Conservation (phyloP, 2,329 filamentous ascomycete species). For the Fusarium denticulatum region DNA sequence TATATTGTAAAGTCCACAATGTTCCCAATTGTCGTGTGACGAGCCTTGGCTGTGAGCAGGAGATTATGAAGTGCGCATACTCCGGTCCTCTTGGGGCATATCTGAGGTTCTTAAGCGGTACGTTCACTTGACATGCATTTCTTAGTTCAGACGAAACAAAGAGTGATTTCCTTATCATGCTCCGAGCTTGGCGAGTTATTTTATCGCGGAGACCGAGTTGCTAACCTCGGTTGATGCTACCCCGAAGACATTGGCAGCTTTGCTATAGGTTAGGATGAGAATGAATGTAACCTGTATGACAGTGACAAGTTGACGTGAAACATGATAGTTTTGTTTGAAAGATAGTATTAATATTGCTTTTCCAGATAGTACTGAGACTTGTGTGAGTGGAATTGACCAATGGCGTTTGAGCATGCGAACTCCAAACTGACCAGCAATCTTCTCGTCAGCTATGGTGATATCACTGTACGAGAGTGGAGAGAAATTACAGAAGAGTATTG, state of each 20-base stretch:
- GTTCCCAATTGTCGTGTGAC: neutral
- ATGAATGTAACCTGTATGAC: neutral
- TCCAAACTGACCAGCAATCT: neutral
- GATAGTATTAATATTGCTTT: neutral
- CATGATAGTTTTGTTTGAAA: no score
- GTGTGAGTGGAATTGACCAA: neutral
- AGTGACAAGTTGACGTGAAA: neutral
- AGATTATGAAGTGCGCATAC: neutral
- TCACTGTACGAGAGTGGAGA: neutral
- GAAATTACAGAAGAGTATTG: neutral
- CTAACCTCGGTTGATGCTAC: slow-evolving; percentile 19
- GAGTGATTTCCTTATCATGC: neutral
- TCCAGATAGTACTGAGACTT: neutral
- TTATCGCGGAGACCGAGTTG: slow-evolving; percentile 10
- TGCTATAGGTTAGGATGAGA: neutral
- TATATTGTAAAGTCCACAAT: slow-evolving; percentile 35
- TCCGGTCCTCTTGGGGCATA: neutral
- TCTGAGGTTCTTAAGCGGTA: neutral
- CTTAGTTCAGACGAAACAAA: neutral
- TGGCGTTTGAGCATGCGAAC: neutral
- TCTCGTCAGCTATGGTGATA: neutral
- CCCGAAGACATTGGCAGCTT: slow-evolving; percentile 6
- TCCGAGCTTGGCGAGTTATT: neutral
- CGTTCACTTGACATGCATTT: fast-evolving
- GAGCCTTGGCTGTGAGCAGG: neutral